Evolutionary conservation across 345 rosid genomes (phyloP).

Genomic region (Anacardium occidentale): DNA sequence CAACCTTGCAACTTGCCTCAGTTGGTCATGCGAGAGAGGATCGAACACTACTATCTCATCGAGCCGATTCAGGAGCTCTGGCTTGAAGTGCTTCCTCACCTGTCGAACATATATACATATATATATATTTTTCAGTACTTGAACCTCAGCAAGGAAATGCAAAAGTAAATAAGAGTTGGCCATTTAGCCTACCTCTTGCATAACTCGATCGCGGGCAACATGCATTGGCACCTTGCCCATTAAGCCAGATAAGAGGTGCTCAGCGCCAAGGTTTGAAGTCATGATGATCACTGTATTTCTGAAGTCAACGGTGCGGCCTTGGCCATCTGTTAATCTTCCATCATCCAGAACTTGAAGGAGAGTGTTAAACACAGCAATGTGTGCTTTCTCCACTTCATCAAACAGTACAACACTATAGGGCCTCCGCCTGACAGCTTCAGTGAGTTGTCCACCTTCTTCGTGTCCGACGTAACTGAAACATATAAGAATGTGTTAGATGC

Average conservation of each 20-base stretch:
- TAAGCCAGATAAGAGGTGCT: conserved; percentile 71
- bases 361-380: conserved; percentile 79
- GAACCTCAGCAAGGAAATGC: not conserved
- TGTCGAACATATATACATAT: conserved; percentile 7
- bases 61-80: conserved; percentile 80
- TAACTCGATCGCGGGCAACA: conserved; percentile 73
- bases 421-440: conserved; percentile 86
- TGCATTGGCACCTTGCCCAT: conserved; percentile 73
- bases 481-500: not conserved
- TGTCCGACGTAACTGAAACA: conserved; percentile 81
- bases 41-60: conserved; percentile 91
- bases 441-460: conserved; percentile 92
- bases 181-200: conserved; percentile 57
- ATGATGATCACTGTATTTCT: conserved; percentile 78
- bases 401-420: conserved; percentile 82
- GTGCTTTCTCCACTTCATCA: conserved; percentile 96
- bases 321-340: conserved; percentile 86
- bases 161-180: not conserved
- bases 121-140: not conserved
- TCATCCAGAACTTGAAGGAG: conserved; percentile 95
- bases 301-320: conserved; percentile 88
- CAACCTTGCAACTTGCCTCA: conserved; percentile 72
- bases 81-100: conserved; percentile 83
- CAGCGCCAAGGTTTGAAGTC: conserved; percentile 96
- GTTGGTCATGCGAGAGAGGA: conserved; percentile 85